Evolutionary conservation across 345 rosid genomes (phyloP).

Genomic region (Lepidium aucheri): DNA sequence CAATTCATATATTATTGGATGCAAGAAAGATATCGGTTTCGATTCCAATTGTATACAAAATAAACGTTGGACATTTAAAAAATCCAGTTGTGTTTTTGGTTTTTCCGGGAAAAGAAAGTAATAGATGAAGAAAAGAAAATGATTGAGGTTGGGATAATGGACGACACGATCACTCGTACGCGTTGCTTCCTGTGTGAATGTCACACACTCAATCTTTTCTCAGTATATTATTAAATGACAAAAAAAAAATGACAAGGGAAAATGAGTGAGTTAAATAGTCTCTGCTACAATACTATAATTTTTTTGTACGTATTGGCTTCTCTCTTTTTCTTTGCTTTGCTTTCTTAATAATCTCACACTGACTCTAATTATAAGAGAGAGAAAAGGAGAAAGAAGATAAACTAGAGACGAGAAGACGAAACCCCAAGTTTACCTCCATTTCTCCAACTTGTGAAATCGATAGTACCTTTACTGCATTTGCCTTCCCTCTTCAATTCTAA

Average conservation of each 20-base stretch:
- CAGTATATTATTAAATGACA: not conserved
- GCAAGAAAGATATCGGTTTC: too few relatives aligned
- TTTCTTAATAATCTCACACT: not conserved
- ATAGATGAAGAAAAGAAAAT: not conserved
- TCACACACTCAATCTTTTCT: not conserved
- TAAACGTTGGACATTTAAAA: too few relatives aligned
- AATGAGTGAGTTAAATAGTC: not conserved
- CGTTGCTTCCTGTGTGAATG: slow-evolving; percentile 15
- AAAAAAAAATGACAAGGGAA: too few relatives aligned
- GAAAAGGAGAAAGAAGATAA: not conserved
- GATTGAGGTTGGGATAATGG: not conserved
- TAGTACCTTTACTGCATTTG: not conserved
- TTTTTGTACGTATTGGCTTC: slow-evolving; percentile 4
- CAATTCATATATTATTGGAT: too few relatives aligned
- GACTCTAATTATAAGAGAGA: not conserved
- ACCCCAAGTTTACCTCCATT: not conserved
- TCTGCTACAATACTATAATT: not conserved
- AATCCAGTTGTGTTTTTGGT: too few relatives aligned
- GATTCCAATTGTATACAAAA: too few relatives aligned
- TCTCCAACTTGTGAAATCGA: not conserved
- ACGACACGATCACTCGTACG: slow-evolving; percentile 21
- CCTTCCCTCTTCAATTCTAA: not conserved
- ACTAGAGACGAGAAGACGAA: slow-evolving; percentile 9
- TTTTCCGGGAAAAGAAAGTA: not conserved
- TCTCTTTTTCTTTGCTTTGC: not conserved